Percentiles rank a stretch among this genome's conserved stretches.
These are phyloP conservation scores for Madurella mycetomatis DNA, from an alignment of 2,329 filamentous ascomycete genomes.

Conservation along the genomic window DNA sequence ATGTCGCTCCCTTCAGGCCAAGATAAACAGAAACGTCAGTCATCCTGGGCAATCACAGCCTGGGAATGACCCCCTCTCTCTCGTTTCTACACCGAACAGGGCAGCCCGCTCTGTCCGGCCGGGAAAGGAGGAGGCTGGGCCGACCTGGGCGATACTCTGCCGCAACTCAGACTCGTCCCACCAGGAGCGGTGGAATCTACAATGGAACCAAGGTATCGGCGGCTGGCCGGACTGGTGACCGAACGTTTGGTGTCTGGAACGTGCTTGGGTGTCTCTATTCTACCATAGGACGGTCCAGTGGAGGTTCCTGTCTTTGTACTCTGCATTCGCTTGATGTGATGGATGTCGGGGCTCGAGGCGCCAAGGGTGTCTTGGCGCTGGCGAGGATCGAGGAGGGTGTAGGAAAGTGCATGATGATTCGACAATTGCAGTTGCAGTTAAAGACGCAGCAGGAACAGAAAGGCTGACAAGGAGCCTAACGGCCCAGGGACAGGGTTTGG, in stretches of 20 bases:
- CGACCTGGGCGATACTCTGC: slow-evolving; percentile 4
- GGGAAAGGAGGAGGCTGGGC: background rate
- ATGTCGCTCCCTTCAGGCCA: too few relatives aligned
- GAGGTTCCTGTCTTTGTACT: background rate
- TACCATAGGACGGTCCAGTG: background rate
- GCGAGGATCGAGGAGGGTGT: slow-evolving; percentile 17
- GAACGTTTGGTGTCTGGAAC: background rate
- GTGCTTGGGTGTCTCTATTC: background rate
- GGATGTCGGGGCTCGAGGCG: slow-evolving; percentile 9
- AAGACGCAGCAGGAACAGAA: slow-evolving; percentile 29
- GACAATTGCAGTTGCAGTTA: slow-evolving; percentile 25
- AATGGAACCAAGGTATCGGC: slow-evolving; percentile 1
- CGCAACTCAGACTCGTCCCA: slow-evolving; percentile 13
- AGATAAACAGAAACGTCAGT: too few relatives aligned
- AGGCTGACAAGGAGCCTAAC: slow-evolving; percentile 28
- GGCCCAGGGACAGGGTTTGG: slow-evolving; percentile 23
- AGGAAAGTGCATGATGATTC: slow-evolving; percentile 21
- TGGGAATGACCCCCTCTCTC: too few relatives aligned
- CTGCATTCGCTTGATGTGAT: background rate
- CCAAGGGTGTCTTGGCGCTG: slow-evolving; percentile 16
- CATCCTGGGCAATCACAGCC: too few relatives aligned
- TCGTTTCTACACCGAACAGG: too few relatives aligned
- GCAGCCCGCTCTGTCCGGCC: too few relatives aligned
- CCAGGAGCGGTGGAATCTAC: slow-evolving; percentile 23
- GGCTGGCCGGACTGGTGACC: too few relatives aligned